Evolutionary conservation across 208 protist genomes (phyloP), one percentile per base, ranked within the genome.

Genomic region (Trypanosoma platydactyli): DNA sequence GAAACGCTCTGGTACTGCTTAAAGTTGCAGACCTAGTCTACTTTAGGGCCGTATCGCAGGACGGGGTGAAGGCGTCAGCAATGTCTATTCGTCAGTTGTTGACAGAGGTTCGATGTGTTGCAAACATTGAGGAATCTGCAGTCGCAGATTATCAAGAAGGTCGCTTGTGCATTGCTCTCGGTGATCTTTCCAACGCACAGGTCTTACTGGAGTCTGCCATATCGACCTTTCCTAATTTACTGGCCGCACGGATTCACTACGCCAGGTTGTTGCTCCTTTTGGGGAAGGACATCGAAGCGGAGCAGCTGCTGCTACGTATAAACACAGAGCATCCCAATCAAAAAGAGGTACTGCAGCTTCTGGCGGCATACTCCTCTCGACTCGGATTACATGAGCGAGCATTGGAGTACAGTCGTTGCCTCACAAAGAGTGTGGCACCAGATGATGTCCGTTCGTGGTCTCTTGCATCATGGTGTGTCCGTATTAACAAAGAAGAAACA

Each of bases 1-100:
- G 82, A 38, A 95, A 92, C 78, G 71, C 83, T 38, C 70, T 87
- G 41, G 82, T 95, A 42, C 68, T 92, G 15, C 77, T 92, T 27
- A 84, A 88, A 62, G 80, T 89, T 22, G 72, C 74, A 30, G 90
- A 95, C 65, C 64, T 95, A n/a, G 75, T 85, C 63, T 95, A 94
- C 76, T 95, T 94, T 64, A 69, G 76, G 24, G 81, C 81, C 18
- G 50, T 86, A 30, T 60, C 62, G 46, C 68, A 73, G 33, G 64
- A 76, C 3, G 76, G 75, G 9, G 49, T 90, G 42, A 79, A 80
- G 50, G 60, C 61, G 30, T 72, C 66, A 11, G 53, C 77, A 46
- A 42, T 16, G 0, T 64, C 81, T 16, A 74, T 94, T 50, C 76
- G 64, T 51, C 38, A 66, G n/a, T 53, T 94, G 16, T 76, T 93